Percentiles rank a stretch among this genome's conserved stretches.
These are phyloP conservation scores for Penicillium frequentans DNA, from an alignment of 2,329 filamentous ascomycete species.

Conservation along the genomic window DNA sequence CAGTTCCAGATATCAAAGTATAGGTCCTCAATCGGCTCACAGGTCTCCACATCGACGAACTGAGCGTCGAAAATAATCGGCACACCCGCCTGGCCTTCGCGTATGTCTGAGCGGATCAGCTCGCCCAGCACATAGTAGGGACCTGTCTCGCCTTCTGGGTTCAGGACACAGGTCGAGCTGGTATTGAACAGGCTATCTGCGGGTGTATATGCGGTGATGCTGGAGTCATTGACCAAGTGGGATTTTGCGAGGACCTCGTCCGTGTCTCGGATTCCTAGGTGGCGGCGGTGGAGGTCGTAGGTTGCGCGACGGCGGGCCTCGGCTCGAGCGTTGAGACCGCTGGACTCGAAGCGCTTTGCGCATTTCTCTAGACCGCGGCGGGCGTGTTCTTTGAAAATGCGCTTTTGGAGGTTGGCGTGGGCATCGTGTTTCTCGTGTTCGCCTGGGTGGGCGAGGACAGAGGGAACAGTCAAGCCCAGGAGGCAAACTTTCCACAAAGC, in stretches of 20 bases:
- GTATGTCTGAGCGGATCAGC: slow-evolving; percentile 36
- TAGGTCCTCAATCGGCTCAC: slow-evolving; percentile 32
- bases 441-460: slow-evolving; percentile 3
- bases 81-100: slow-evolving; percentile 36
- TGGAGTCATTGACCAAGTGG: slow-evolving; percentile 6
- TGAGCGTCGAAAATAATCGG: slow-evolving; percentile 40
- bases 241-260: neutral
- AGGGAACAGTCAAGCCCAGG: neutral
- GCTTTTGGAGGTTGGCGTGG: neutral
- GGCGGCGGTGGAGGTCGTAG: slow-evolving; percentile 5
- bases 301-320: slow-evolving; percentile 4
- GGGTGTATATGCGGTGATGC: neutral
- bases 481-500: slow-evolving; percentile 6
- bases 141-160: slow-evolving; percentile 48
- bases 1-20: slow-evolving; percentile 45
- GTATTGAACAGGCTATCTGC: slow-evolving; percentile 1
- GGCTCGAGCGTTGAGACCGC: slow-evolving; percentile 4
- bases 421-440: slow-evolving; percentile 3
- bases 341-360: slow-evolving; percentile 3
- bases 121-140: slow-evolving; percentile 50
- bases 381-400: neutral
- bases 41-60: slow-evolving; percentile 25
- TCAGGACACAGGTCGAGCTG: slow-evolving; percentile 43
- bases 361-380: slow-evolving; percentile 3
- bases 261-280: neutral